A percentile compares a stretch with the other conserved stretches of the same genome.
phyloP scores from a whole-genome alignment of 371 early-diverging fungal genomes.

The Mucor circinelloides region DNA sequence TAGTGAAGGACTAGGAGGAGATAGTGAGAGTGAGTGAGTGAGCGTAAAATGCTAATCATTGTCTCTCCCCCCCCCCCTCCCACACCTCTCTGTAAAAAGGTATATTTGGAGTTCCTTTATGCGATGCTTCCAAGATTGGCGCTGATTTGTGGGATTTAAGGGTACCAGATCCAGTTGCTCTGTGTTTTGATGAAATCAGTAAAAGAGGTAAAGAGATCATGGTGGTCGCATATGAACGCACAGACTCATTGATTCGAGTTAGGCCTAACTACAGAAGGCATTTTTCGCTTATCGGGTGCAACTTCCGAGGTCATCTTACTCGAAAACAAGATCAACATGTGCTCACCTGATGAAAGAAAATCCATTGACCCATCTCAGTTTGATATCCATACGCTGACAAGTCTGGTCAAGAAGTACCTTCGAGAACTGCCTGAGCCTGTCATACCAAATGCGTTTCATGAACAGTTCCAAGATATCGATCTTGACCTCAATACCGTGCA shows the following conservation, averaged over 20 bases:
- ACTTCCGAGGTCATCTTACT: conserved; percentile 39
- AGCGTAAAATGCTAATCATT: background rate
- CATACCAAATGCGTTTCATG: conserved; percentile 41
- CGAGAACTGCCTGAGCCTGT: conserved; percentile 46
- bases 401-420: conserved; percentile 49
- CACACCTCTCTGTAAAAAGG: too few species aligned
- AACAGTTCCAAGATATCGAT: conserved; percentile 26
- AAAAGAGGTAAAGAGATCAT: conserved; percentile 20
- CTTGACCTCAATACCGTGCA: conserved; percentile 2
- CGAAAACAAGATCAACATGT: conserved; percentile 33
- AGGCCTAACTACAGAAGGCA: conserved; percentile 33
- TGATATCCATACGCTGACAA: conserved; percentile 49
- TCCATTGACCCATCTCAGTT: conserved; percentile 29
- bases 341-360: conserved; percentile 32
- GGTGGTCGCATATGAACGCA: background rate
- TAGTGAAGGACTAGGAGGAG: background rate
- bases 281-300: conserved; percentile 53
- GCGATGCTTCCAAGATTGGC: conserved; percentile 23
- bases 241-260: background rate
- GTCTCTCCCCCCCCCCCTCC: background rate
- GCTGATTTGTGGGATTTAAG: conserved; percentile 19
- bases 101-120: conserved; percentile 28
- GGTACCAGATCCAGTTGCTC: conserved; percentile 27
- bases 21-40: background rate
- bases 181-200: conserved; percentile 27